These are phyloP conservation scores for Metarhizium guizhouense DNA, from an alignment of 2,329 filamentous ascomycete species.

Conservation along the genomic window DNA sequence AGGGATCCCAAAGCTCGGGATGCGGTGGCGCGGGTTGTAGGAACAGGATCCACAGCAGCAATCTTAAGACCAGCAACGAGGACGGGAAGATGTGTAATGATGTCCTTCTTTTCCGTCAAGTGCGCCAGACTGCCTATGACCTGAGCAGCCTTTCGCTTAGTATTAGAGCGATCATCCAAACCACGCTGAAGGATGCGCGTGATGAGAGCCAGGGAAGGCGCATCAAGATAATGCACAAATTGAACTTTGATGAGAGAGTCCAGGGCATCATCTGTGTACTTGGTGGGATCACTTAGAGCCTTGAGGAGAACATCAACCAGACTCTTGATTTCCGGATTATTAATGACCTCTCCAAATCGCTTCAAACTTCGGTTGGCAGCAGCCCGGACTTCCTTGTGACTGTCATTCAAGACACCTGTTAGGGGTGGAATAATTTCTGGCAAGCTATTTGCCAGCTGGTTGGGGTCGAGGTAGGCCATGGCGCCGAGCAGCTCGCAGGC, in stretches of 20 bases:
- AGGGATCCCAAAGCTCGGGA: constrained; percentile 92
- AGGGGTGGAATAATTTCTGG: constrained; percentile 96
- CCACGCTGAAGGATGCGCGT: constrained; percentile 93
- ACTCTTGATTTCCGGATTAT: constrained; percentile 91
- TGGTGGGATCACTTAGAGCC: constrained; percentile 93
- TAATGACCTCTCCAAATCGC: constrained; percentile 96
- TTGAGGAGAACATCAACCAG: constrained; percentile 88
- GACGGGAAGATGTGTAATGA: constrained; percentile 83
- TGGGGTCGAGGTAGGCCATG: constrained; percentile 96
- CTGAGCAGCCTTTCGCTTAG: constrained; percentile 91
- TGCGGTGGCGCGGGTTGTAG: constrained; percentile 89
- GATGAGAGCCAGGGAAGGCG: constrained; percentile 87
- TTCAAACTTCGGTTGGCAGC: constrained; percentile 95
- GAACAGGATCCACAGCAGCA: constrained; percentile 90
- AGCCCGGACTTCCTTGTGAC: constrained; percentile 89
- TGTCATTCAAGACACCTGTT: constrained; percentile 90
- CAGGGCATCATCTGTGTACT: constrained; percentile 89
- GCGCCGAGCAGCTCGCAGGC: constrained; percentile 93
- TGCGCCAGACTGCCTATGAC: constrained; percentile 97
- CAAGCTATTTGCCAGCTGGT: constrained; percentile 84
- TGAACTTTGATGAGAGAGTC: constrained; percentile 96
- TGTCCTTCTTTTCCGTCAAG: constrained; percentile 90
- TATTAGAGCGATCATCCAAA: constrained; percentile 80
- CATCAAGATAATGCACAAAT: constrained; percentile 96
- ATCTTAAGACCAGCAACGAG: constrained; percentile 82